Evolutionary conservation across 2,329 filamentous ascomycete species (phyloP), one percentile per base, ranked within the genome.

Genomic region (Zarea fungicola): DNA sequence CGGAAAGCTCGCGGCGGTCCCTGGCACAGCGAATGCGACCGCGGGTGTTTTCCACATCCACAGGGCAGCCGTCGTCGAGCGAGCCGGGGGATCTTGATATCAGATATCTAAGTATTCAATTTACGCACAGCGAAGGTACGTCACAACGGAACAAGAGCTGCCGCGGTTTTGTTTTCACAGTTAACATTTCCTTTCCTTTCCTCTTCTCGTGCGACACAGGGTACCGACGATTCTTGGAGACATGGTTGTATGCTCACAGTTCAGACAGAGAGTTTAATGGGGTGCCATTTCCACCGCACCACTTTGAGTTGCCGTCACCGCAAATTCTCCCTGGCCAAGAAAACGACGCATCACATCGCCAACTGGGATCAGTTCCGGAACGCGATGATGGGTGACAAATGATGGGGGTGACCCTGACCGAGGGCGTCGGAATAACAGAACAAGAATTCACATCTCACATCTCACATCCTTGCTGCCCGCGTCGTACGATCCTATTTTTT

Each of bases 51-150:
- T 67, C 68, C 8, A 54, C 56, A 7, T 67, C 68, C 8, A 54
- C 56, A 7, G 60, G 56, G 5, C 56, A 58, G 31, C n/a, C n/a
- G n/a, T n/a, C n/a, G n/a, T 49, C 53, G 13, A 49, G 52, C 39
- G 53, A 56, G 42, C 40, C 41, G 48, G 51, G 39, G 60, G 66
- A 26, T 47, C 56, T 70, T 14, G 72, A 75, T 50, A 72, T 77
- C 42, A 68, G 71, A 42, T 73, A 76, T 57, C 62, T 77, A 23
- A 70, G 70, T 6, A 68, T 77, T 36, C 74, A 77, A 46, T 77
- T 77, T 54, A 75, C 69, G 35, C 66, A 69, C 36, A 63, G 68
- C 23, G 67, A 72, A 55, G 74, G 74, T 76, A 61, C 59, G 63
- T 49, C n/a, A n/a, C n/a, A n/a, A n/a, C n/a, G n/a, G n/a, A n/a